Evolutionary conservation across 768 basidiomycete genomes (phyloP).

Genomic region (Russula griseocarnosa): DNA sequence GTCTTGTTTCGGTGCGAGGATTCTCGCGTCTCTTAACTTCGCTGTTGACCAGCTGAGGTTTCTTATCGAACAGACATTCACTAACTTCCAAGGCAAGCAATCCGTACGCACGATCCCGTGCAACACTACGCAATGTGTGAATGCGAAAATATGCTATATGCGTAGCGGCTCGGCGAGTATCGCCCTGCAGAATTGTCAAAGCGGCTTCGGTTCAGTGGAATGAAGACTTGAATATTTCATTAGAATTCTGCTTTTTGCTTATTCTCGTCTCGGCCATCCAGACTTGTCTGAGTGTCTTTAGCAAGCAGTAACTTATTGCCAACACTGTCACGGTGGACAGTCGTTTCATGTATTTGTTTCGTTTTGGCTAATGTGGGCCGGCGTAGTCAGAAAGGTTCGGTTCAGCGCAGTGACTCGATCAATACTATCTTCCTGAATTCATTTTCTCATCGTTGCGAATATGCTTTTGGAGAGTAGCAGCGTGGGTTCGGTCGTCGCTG

Average conservation of each 20-base stretch:
- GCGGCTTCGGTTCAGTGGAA: constrained; percentile 65
- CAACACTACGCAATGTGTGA: constrained; percentile 54
- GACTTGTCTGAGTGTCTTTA: neutral
- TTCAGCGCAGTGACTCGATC: neutral
- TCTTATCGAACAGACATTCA: constrained; percentile 49
- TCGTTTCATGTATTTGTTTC: neutral
- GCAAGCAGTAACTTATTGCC: neutral
- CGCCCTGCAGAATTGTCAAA: constrained; percentile 53
- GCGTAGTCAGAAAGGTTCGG: neutral
- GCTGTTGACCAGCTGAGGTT: constrained; percentile 5
- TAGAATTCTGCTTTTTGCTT: neutral
- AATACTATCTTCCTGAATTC: too few relatives aligned
- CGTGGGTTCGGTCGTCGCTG: too few relatives aligned
- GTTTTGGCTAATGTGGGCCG: neutral
- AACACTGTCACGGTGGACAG: neutral
- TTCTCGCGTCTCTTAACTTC: neutral
- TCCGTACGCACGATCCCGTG: constrained; percentile 54
- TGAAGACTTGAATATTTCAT: neutral
- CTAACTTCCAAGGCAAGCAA: constrained; percentile 66
- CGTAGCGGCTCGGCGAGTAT: constrained; percentile 67
- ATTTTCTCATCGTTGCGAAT: too few relatives aligned
- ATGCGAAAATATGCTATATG: constrained; percentile 73
- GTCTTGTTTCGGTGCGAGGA: constrained; percentile 50
- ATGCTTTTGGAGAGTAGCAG: too few relatives aligned
- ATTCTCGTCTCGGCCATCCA: neutral